Evolutionary conservation across 805 yeast genomes (phyloP), one percentile per base, ranked within the genome.

Genomic region (Starmerella powellii): DNA sequence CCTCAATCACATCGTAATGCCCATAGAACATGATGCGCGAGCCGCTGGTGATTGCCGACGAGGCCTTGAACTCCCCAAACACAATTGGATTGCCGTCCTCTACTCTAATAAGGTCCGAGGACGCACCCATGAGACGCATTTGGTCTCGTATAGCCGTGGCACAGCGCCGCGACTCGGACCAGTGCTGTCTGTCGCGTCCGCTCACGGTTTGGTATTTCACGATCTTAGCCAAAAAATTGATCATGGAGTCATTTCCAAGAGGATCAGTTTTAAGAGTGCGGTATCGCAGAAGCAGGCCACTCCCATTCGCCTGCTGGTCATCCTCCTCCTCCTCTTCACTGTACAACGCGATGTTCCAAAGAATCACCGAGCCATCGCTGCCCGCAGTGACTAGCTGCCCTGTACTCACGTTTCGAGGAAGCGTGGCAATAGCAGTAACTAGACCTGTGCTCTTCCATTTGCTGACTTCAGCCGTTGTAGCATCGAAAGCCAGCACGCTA

Each of bases 1-100:
- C 93, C 45, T 80, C 82, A 31, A 88, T 85, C 21, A 88, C 95
- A 62, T 88, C 98, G 57, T 91, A 88, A 65, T 88, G 98, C 1
- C 95, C 97, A 60, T 88, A 88, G 80, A 94, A 88, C 37, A 88
- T 59, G 4, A 85, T 68, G 42, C 82, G 74, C 54, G 16, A 42
- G 6, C 29, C 23, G 13, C 29, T 17, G 3, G 34, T 19, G 10
- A 18, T 3, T 6, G 3, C 34, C 4, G 12, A 6, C n/a, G 37
- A 19, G 16, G 64, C 62, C 17, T 46, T 43, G 61, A 88, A 88
- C 8, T 67, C 63, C 0, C 91, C 91, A 54, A 73, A 78, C 0
- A 88, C 88, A 2, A 87, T 74, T 0, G 98, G 97, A 54, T 87
- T 87, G 4, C 85, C 85, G 54, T 79, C 67, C 6, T 72, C 68